phyloP scores from a whole-genome alignment of 2,329 filamentous ascomycete genomes.

The Hypoxylon sp. region DNA sequence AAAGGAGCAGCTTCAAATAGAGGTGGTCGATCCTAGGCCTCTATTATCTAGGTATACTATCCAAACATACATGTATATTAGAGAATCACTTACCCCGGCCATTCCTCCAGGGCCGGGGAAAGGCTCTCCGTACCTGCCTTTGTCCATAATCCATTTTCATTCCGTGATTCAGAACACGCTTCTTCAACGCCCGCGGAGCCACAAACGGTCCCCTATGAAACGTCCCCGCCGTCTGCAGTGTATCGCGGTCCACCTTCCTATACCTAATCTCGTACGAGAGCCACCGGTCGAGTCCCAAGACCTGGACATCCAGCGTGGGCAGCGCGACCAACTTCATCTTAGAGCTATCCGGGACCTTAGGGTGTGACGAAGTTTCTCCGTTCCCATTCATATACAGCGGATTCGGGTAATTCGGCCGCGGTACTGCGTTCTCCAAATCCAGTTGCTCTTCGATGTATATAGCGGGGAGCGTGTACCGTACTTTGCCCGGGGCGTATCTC shows the following conservation, averaged over 20 bases:
- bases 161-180: not conserved
- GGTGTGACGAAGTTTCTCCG: slow-evolving; percentile 14
- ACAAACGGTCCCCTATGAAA: slow-evolving; percentile 40
- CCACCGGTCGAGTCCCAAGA: slow-evolving; percentile 65
- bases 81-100: not conserved
- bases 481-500: slow-evolving; percentile 68
- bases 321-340: slow-evolving; percentile 65
- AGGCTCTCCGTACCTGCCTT: not conserved
- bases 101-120: not conserved
- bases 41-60: not conserved
- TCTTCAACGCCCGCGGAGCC: not conserved
- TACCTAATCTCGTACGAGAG: slow-evolving; percentile 67
- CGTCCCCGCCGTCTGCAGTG: slow-evolving; percentile 54
- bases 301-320: slow-evolving; percentile 65
- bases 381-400: slow-evolving; percentile 4
- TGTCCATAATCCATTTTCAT: not conserved
- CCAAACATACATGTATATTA: too few species aligned
- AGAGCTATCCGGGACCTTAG: slow-evolving; percentile 35
- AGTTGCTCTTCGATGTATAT: slow-evolving; percentile 61
- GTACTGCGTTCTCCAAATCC: slow-evolving; percentile 17
- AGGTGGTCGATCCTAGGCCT: not conserved
- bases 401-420: slow-evolving; percentile 44
- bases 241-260: slow-evolving; percentile 62
- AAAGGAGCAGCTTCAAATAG: not conserved
- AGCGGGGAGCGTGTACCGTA: slow-evolving; percentile 69